These are phyloP conservation scores for Apiospora sp. DNA, from an alignment of 2,329 filamentous ascomycete species.

Conservation along the genomic window DNA sequence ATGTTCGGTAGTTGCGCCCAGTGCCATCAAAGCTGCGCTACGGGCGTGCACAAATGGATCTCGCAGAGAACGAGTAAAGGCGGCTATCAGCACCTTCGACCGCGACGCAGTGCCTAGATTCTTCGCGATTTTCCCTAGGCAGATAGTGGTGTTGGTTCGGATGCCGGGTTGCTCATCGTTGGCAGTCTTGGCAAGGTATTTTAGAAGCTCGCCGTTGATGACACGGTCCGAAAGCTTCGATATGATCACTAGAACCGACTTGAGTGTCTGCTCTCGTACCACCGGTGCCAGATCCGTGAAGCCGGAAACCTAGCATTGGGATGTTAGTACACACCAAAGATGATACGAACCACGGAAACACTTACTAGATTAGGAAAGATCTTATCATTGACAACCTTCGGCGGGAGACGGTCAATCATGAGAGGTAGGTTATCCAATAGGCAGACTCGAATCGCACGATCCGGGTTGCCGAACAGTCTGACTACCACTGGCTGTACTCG, in stretches of 20 bases:
- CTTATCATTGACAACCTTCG: slow-evolving; percentile 92
- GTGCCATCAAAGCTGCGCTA: slow-evolving; percentile 85
- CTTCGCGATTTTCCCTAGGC: slow-evolving; percentile 93
- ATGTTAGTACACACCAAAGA: not conserved
- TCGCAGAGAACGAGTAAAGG: slow-evolving; percentile 86
- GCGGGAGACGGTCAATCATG: slow-evolving; percentile 90
- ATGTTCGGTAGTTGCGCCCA: slow-evolving; percentile 84
- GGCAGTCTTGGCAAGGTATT: slow-evolving; percentile 91
- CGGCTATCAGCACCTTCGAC: slow-evolving; percentile 90
- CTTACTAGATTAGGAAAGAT: slow-evolving; percentile 91
- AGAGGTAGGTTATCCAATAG: slow-evolving; percentile 85
- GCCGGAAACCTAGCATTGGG: slow-evolving; percentile 73
- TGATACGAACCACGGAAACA: not conserved
- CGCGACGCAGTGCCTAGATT: slow-evolving; percentile 81
- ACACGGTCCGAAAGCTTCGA: slow-evolving; percentile 89
- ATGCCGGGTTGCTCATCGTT: slow-evolving; percentile 98
- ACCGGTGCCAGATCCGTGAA: slow-evolving; percentile 92
- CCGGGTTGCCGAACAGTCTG: slow-evolving; percentile 87
- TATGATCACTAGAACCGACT: slow-evolving; percentile 88
- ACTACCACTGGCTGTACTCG: slow-evolving; percentile 87
- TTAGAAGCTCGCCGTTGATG: slow-evolving; percentile 91
- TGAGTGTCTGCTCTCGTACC: slow-evolving; percentile 94
- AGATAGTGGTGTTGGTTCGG: slow-evolving; percentile 97
- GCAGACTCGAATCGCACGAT: slow-evolving; percentile 90
- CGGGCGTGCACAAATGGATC: slow-evolving; percentile 96